A percentile compares a stretch with the other conserved stretches of the same genome.
Evolutionary conservation across 805 yeast genomes (phyloP).

Genomic region (Kuraishia floccosa): DNA sequence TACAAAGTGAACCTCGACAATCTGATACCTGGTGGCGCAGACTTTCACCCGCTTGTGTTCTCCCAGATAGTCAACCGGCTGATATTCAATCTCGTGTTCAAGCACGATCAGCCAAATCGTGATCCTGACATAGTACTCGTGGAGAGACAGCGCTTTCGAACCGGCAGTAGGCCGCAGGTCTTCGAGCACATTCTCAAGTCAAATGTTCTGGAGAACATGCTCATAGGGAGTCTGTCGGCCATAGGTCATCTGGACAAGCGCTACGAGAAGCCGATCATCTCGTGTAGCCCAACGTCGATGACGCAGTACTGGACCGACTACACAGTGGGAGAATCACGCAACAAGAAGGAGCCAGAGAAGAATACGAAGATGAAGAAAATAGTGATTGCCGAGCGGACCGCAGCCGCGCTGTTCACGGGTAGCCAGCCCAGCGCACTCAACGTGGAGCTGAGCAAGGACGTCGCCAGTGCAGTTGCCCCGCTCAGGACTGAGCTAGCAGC

Average conservation of each 20-base stretch:
- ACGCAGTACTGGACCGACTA: slow-evolving; percentile 16
- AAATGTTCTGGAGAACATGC: slow-evolving; percentile 42
- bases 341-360: not conserved
- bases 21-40: slow-evolving; percentile 6
- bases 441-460: too few relatives aligned
- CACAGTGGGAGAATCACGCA: slow-evolving; percentile 3
- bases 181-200: slow-evolving; percentile 40
- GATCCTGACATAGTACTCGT: slow-evolving; percentile 31
- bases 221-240: slow-evolving; percentile 15
- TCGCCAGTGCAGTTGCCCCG: too few relatives aligned
- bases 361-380: too few relatives aligned
- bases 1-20: slow-evolving; percentile 18
- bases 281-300: slow-evolving; percentile 17
- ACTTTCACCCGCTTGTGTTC: slow-evolving; percentile 16
- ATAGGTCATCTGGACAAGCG: slow-evolving; percentile 3
- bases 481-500: too few relatives aligned
- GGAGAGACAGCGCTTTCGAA: slow-evolving; percentile 47
- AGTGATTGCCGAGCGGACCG: too few relatives aligned
- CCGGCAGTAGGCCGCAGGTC: slow-evolving; percentile 31
- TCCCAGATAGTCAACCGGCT: slow-evolving; percentile 10
- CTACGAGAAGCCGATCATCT: slow-evolving; percentile 6
- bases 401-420: too few relatives aligned
- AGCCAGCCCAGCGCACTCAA: too few relatives aligned
- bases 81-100: slow-evolving; percentile 9
- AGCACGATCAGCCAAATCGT: not conserved